Base-by-base conservation (phyloP, 768 basidiomycete species). In the Naganishia randhawae region DNA sequence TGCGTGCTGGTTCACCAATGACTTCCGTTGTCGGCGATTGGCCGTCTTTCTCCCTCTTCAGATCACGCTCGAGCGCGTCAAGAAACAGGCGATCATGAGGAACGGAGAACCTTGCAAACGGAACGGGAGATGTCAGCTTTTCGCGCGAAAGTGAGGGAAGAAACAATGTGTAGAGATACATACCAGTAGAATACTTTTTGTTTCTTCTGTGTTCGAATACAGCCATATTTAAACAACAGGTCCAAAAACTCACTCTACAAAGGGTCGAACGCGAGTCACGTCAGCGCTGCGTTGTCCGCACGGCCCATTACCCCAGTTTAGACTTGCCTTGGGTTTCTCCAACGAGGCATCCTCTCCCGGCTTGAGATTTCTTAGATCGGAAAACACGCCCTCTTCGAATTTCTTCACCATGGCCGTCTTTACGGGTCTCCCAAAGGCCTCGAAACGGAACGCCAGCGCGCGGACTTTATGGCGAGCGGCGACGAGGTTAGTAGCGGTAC, bases 101-200 rank as follows among this genome's bases (percentile, higher is more conserved):
- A 7, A 97, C 94, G 7, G 92, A 94, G 82, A 92, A 96, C 92
- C 91, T 94, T 35, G 67, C 39, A 41, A 51, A 22, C 17, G 19
- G 53, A 54, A 32, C 50, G 64, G 45, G n/a, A n/a, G n/a, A n/a
- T n/a, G n/a, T n/a, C n/a, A n/a, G n/a, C n/a, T n/a, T n/a, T n/a
- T n/a, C n/a, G n/a, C n/a, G n/a, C n/a, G n/a, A n/a, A n/a, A n/a
- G n/a, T n/a, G 48, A 66, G 29, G 32, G 16, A 35, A 19, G 35
- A 19, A 31, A 25, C 4, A 16, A 11, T 10, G 16, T 39, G n/a
- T 33, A 41, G 41, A 25, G 29, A 19, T 0, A 82, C 88, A 65
- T 72, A 91, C 93, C 94, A 97, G 79, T 91, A 96, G 77, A 96
- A 97, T n/a, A 97, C 94, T 80, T 97, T 93, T 82, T 95, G 94